Base-by-base conservation (phyloP, 2,329 filamentous ascomycete genomes). In the Seiridium cupressi region DNA sequence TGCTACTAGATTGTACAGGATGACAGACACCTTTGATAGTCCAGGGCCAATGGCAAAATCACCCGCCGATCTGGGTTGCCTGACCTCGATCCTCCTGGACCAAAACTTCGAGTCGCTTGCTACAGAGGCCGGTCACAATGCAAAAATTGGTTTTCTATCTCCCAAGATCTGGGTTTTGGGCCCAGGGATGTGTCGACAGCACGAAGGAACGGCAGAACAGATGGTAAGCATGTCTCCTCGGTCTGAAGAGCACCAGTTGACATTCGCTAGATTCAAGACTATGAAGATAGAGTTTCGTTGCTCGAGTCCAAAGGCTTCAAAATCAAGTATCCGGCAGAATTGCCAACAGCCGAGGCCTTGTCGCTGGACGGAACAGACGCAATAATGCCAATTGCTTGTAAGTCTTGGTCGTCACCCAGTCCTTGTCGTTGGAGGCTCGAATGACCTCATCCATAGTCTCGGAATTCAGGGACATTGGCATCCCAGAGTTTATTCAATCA, bases 21-120 rank as follows among this genome's bases (percentile, higher is more conserved):
- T 70, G 61, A 68, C 64, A 0, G 62, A 66, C 7, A 67, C 66
- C 40, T 70, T 66, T 48, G 69, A 70, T 49, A 64, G 63, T 44
- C 55, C 60, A 1, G 69, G 69, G 1, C 64, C 65, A 9, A 71
- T 72, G 67, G 68, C 69, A 7, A 69, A 68, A 47, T 63, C 59
- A 1, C 35, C 59, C 5, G n/a, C 9, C 5, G 59, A 60, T 40
- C 4, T 60, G n/a, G 47, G 44, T 13, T 7, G 31, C 8, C 9
- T 57, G 26, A 9, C 38, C 4, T 31, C 48, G 11, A 48, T 55
- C 10, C 44, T 60, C 5, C 44, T 51, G 3, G 42, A 35, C 8
- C 58, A 44, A n/a, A 9, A 51, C 1, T 55, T 11, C 5, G 40
- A 1, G 51, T 42, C 13, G 7, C 38, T 42, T 7, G 38, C 13